phyloP scores from a whole-genome alignment of 148 eudicot species.

The Rhododendron kiyosumense region DNA sequence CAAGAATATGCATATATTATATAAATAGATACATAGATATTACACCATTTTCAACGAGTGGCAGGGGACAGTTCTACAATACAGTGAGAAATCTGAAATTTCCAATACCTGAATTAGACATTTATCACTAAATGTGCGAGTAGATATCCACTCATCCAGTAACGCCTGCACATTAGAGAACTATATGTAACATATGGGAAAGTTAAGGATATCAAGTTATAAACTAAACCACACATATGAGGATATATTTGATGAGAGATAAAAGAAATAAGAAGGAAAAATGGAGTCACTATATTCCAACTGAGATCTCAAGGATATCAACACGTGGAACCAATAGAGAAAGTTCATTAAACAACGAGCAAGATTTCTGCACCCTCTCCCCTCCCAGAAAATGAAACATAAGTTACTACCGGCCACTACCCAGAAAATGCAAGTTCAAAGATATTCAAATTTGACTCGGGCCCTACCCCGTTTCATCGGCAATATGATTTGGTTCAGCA shows the following conservation, averaged over 20 bases:
- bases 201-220: background rate
- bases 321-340: background rate
- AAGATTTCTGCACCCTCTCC: background rate
- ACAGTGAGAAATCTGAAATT: background rate
- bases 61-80: constrained; percentile 1
- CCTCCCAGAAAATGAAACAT: background rate
- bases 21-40: background rate
- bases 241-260: background rate
- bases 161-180: constrained; percentile 56
- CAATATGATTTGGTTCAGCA: background rate
- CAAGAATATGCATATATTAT: background rate
- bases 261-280: background rate
- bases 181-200: background rate
- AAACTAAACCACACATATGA: background rate
- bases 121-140: constrained; percentile 68
- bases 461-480: background rate
- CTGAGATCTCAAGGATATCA: background rate
- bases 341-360: background rate
- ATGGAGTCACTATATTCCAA: background rate
- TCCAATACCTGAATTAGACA: constrained; percentile 51
- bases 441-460: background rate
- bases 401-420: background rate
- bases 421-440: background rate
- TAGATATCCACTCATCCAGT: constrained; percentile 94
- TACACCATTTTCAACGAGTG: background rate